Conservation (phyloP, 140 eudicot genomes). For the Anethum foeniculum region DNA sequence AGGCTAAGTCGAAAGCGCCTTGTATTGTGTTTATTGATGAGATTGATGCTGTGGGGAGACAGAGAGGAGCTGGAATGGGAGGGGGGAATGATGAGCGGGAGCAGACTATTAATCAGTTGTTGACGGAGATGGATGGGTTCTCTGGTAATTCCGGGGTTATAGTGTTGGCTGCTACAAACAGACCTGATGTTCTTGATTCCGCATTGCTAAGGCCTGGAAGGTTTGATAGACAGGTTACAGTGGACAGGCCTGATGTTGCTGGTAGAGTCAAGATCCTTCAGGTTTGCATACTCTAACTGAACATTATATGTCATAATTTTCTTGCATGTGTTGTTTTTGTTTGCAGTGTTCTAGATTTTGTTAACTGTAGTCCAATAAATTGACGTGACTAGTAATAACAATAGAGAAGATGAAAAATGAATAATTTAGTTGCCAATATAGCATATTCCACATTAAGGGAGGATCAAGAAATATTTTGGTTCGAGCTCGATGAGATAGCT, state of each 20-base stretch:
- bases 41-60: conserved; percentile 96
- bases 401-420: neutral
- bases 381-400: neutral
- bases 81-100: conserved; percentile 98
- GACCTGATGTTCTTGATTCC: conserved; percentile 97
- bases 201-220: conserved; percentile 97
- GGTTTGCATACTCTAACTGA: conserved; percentile 33
- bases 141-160: conserved; percentile 86
- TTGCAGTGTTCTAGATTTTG: neutral
- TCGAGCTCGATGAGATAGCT: too few species aligned
- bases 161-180: conserved; percentile 91
- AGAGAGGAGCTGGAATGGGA: conserved; percentile 89
- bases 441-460: neutral
- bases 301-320: neutral
- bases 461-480: neutral
- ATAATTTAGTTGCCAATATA: neutral
- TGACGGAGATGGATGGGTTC: conserved; percentile 99
- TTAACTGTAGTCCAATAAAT: neutral
- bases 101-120: conserved; percentile 92
- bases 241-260: conserved; percentile 93
- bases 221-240: conserved; percentile 92
- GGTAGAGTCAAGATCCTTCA: conserved; percentile 94
- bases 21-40: conserved; percentile 96
- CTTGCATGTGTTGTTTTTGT: neutral
- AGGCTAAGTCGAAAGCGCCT: conserved; percentile 83